phyloP scores from a whole-genome alignment of 345 rosid genomes.

The Hibiscus syriacus region DNA sequence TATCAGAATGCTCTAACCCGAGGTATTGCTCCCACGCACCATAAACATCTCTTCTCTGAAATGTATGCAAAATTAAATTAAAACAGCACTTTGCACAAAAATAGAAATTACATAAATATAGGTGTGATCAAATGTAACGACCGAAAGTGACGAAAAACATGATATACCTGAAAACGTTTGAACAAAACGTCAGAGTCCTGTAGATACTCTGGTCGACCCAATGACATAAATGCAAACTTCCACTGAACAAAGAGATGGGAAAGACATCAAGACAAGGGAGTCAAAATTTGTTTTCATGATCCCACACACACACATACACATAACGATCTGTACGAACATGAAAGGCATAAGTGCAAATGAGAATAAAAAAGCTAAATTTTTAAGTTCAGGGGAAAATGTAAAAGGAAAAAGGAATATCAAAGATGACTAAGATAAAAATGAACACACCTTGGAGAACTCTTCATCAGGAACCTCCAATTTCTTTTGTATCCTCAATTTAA shows the following conservation, averaged over 20 bases:
- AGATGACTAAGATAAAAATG: neutral
- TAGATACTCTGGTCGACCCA: constrained; percentile 89
- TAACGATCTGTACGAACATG: neutral
- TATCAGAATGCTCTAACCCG: constrained; percentile 69
- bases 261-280: neutral
- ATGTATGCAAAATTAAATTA: neutral
- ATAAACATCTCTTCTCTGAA: constrained; percentile 47
- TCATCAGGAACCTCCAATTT: constrained; percentile 85
- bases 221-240: constrained; percentile 85
- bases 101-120: neutral
- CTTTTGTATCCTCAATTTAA: constrained; percentile 69
- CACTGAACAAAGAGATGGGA: constrained; percentile 39
- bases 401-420: neutral
- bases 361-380: neutral
- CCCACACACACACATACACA: neutral
- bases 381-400: neutral
- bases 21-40: constrained; percentile 77
- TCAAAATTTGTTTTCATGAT: neutral
- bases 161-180: constrained; percentile 69
- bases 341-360: no score
- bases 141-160: neutral
- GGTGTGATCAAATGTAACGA: neutral
- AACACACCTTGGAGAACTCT: constrained; percentile 73
- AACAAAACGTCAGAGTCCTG: constrained; percentile 69
- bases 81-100: neutral